A percentile compares a stretch with the other conserved stretches of the same genome.
Evolutionary conservation across 2,329 filamentous ascomycete species (phyloP).

Genomic region (Trichoderma atrobrunneum): DNA sequence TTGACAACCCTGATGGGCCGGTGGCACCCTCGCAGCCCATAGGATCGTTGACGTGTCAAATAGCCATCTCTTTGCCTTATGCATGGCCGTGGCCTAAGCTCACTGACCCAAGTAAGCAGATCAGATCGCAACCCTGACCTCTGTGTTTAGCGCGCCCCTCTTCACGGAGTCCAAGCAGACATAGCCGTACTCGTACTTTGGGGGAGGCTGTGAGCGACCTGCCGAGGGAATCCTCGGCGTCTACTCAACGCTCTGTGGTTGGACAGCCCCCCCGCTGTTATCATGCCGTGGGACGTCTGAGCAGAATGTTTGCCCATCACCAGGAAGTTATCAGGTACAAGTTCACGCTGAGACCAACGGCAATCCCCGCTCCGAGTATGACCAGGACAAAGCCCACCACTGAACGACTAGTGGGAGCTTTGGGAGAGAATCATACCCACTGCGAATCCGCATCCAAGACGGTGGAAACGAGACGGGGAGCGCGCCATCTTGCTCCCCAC

Average conservation of each 20-base stretch:
- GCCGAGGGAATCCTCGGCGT: not conserved
- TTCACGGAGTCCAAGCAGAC: not conserved
- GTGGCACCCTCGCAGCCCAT: not conserved
- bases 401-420: not conserved
- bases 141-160: conserved; percentile 13
- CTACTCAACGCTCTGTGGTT: not conserved
- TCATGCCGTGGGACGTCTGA: not conserved
- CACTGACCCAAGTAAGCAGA: conserved; percentile 19
- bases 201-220: not conserved
- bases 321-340: not conserved
- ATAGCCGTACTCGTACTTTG: not conserved
- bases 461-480: conserved; percentile 12
- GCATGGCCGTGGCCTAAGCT: conserved; percentile 13
- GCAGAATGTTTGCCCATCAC: not conserved
- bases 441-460: not conserved
- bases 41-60: conserved; percentile 17
- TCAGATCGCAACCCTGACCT: conserved; percentile 17
- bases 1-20: conserved; percentile 10
- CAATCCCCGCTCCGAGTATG: not conserved
- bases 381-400: not conserved
- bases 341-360: not conserved
- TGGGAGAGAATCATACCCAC: conserved; percentile 7
- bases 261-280: not conserved
- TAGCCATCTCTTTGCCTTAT: conserved; percentile 1
- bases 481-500: conserved; percentile 11